Evolutionary conservation across 768 basidiomycete species (phyloP).

Genomic region (Boletus bicolor): DNA sequence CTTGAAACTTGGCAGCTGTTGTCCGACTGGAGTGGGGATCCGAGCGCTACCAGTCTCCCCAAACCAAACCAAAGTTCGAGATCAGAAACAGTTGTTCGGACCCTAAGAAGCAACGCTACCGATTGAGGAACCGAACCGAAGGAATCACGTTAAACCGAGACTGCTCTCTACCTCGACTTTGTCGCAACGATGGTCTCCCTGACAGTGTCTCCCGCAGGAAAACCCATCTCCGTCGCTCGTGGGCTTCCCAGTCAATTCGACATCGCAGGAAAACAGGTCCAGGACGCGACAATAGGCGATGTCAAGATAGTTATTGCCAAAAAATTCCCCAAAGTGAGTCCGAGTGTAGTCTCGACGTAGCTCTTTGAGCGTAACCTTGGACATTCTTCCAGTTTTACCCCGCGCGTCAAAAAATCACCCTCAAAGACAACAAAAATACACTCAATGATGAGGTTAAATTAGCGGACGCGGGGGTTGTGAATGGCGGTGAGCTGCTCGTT

Average conservation of each 20-base stretch:
- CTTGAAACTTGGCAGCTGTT: too few relatives aligned
- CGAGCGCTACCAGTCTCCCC: too few relatives aligned
- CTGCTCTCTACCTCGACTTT: neutral
- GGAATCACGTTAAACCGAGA: neutral
- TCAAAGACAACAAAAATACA: conserved; percentile 58
- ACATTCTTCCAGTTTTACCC: conserved; percentile 53
- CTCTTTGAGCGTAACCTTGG: neutral
- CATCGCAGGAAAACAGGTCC: conserved; percentile 39
- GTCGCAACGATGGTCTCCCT: conserved; percentile 46
- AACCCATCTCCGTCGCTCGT: conserved; percentile 44
- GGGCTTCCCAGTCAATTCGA: conserved; percentile 52
- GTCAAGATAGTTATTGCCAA: conserved; percentile 63
- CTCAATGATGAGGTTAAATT: conserved; percentile 65
- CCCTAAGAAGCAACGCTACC: neutral
- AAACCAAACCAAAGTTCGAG: too few relatives aligned
- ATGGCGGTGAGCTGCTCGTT: conserved; percentile 64
- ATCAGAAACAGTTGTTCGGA: too few relatives aligned
- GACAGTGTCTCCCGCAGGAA: conserved; percentile 50
- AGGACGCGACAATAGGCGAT: conserved; percentile 58
- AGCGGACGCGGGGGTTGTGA: conserved; percentile 49
- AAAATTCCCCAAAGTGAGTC: conserved; percentile 48
- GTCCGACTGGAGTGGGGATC: too few relatives aligned
- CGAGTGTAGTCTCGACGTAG: neutral
- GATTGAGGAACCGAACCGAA: neutral
- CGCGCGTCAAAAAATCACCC: conserved; percentile 69